Base-by-base conservation (phyloP, 345 rosid genomes). In the Isatis tinctoria region DNA sequence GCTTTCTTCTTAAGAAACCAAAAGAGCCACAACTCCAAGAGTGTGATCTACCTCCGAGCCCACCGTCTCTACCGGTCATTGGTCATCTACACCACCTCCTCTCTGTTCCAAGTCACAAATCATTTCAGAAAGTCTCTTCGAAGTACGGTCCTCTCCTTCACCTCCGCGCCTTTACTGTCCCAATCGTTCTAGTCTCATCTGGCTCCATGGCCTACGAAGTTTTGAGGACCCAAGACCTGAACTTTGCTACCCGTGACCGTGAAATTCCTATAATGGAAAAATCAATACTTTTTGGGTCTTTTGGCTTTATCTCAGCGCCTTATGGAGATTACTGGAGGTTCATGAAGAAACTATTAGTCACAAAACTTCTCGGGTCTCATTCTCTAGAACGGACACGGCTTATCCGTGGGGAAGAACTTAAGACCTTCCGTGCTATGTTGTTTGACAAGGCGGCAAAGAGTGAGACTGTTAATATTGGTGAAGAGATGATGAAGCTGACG, bases 251-350 rank as follows among this genome's bases (percentile, higher is more conserved):
- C 6, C 79, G 79, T 16, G 69, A 60, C 16, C 59, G 65, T 12
- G 58, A 64, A 2, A 10, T 30, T 37, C 69, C 68, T 28, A 30
- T 60, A 18, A 76, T 76, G 20, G 74, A 65, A 12, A 80, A 79
- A 7, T 49, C 69, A 1, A 0, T 81, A 49, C 65, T 59, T 16
- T 81, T 72, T 36, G 77, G 75, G 5, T 54, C 69, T 13, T 59
- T 56, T 20, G 79, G 85, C 4, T 74, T 81, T 13, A 1, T 56
- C 51, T 51, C 62, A 47, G 82, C 80, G 8, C 82, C 83, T 20
- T 79, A 81, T 65, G 87, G 83, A 56, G 82, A 77, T 7, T 81
- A 84, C 75, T 82, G 87, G 84, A 78, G 53, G 63, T 80, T 85
- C 80, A 78, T 85, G 86, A 83, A 77, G 72, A 83, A 85, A 57